Conservation (phyloP, 2,329 filamentous ascomycete genomes). For the Blastomyces parvus region DNA sequence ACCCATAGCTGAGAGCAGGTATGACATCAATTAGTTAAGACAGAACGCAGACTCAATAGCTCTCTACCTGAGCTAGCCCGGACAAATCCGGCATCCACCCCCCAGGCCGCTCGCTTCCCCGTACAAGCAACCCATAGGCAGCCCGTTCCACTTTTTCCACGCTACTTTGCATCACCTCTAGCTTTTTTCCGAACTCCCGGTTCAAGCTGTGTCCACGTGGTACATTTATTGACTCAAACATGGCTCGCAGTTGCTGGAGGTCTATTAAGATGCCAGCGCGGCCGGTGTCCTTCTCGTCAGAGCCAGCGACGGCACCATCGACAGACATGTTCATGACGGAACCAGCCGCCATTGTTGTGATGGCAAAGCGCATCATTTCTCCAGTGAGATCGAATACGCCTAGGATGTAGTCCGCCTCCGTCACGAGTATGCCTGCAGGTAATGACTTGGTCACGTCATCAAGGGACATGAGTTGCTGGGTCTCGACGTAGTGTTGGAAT, state of each 20-base stretch:
- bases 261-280: conserved; percentile 59
- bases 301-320: conserved; percentile 12
- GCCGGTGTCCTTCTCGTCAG: conserved; percentile 19
- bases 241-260: conserved; percentile 65
- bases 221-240: conserved; percentile 63
- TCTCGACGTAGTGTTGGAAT: conserved; percentile 77
- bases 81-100: conserved; percentile 81
- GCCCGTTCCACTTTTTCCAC: conserved; percentile 90
- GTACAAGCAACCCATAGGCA: conserved; percentile 76
- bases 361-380: conserved; percentile 94
- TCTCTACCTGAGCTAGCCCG: conserved; percentile 32
- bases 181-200: conserved; percentile 64
- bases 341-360: conserved; percentile 74
- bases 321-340: conserved; percentile 24
- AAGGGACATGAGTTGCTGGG: conserved; percentile 62
- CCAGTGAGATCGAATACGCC: conserved; percentile 90
- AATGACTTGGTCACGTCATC: conserved; percentile 45
- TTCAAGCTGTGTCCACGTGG: conserved; percentile 44
- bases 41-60: conserved; percentile 23
- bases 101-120: conserved; percentile 78
- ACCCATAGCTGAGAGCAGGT: neutral
- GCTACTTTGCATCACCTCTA: conserved; percentile 74
- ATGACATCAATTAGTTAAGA: neutral
- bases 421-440: conserved; percentile 51
- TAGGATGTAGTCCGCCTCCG: conserved; percentile 75